A percentile compares a stretch with the other conserved stretches of the same genome.
phyloP scores from a whole-genome alignment of 768 basidiomycete species.

The Pholiota molesta region DNA sequence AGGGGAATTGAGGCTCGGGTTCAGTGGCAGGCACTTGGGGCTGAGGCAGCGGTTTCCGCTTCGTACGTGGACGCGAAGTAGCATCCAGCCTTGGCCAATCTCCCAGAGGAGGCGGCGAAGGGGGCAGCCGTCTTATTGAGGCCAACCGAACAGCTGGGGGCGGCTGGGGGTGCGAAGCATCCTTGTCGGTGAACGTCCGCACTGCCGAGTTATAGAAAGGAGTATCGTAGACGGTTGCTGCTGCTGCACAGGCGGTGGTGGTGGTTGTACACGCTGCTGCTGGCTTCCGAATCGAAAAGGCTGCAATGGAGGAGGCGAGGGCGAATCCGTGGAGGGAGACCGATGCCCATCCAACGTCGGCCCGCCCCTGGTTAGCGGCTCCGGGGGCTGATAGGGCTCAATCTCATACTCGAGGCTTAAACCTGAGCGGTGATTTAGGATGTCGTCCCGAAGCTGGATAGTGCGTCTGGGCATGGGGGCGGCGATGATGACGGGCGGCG shows the following conservation, averaged over 20 bases:
- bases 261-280: background rate
- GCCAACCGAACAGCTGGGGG: constrained; percentile 22
- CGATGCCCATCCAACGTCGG: constrained; percentile 2
- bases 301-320: background rate
- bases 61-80: constrained; percentile 33
- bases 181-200: constrained; percentile 22
- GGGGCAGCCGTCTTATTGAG: constrained; percentile 16
- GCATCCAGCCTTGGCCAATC: constrained; percentile 57
- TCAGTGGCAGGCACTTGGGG: background rate
- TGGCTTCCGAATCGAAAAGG: background rate
- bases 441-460: constrained; percentile 28
- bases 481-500: constrained; percentile 42
- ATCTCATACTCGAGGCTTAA: constrained; percentile 48
- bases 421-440: constrained; percentile 43
- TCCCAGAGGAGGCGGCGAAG: constrained; percentile 50
- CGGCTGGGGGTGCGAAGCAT: constrained; percentile 15
- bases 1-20: constrained; percentile 7
- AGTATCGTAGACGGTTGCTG: constrained; percentile 12
- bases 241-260: background rate
- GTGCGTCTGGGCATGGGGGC: constrained; percentile 47
- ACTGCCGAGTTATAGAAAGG: constrained; percentile 31
- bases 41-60: constrained; percentile 28
- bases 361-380: background rate
- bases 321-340: background rate
- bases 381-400: constrained; percentile 43